Conservation (phyloP, 306 rosid species). For the Ochetophila trinervis region DNA sequence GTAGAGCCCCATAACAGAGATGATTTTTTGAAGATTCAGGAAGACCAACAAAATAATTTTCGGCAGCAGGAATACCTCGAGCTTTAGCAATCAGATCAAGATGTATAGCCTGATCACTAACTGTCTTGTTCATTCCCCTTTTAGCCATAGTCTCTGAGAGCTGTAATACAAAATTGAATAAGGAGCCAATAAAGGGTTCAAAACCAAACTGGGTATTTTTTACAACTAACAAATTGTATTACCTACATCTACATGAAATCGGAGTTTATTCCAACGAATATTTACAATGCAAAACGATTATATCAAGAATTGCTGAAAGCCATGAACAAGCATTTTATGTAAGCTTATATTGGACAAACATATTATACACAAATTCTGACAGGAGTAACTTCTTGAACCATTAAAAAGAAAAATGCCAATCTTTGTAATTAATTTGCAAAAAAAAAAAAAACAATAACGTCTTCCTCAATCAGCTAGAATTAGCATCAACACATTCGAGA, state of each 20-base stretch:
- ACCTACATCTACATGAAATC: too few species aligned
- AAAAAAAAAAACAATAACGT: too few species aligned
- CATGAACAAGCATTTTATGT: too few species aligned
- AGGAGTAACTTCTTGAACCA: background rate
- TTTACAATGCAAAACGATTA: background rate
- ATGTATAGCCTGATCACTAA: conserved; percentile 86
- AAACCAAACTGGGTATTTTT: background rate
- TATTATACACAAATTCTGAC: background rate
- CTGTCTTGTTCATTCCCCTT: conserved; percentile 77
- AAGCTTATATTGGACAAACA: background rate
- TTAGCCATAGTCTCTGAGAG: conserved; percentile 71
- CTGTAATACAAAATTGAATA: conserved; percentile 29
- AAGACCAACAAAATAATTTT: conserved; percentile 64
- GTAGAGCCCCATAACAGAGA: conserved; percentile 77
- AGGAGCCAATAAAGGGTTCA: background rate
- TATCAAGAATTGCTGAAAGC: conserved; percentile 1
- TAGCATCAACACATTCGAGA: background rate
- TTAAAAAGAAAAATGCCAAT: too few species aligned
- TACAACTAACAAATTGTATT: background rate
- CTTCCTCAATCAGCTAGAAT: background rate
- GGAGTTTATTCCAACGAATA: background rate
- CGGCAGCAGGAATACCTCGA: conserved; percentile 68
- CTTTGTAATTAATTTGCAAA: too few species aligned
- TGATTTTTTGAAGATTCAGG: conserved; percentile 76
- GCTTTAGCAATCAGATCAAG: conserved; percentile 79